A percentile compares a stretch with the other conserved stretches of the same genome.
phyloP scores from a whole-genome alignment of 176 grass and related monocot species.

The Eleusine indica region DNA sequence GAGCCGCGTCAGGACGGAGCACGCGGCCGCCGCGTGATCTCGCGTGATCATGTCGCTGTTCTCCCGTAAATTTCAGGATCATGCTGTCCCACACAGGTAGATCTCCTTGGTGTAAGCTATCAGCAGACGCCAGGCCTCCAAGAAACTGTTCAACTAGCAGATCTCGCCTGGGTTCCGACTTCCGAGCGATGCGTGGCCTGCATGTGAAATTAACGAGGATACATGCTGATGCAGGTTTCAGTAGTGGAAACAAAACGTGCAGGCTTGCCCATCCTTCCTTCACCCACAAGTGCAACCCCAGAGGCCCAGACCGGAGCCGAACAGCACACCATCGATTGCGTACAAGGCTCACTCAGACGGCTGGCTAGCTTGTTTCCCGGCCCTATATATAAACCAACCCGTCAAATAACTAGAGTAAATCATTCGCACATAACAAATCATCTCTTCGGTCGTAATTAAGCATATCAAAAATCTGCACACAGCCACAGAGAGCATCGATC shows the following conservation, averaged over 20 bases:
- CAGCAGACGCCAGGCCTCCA: neutral
- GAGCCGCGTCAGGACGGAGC: conserved; percentile 24
- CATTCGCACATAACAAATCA: neutral
- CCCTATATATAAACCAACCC: conserved; percentile 41
- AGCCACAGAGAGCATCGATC: neutral
- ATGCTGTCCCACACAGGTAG: too few species aligned
- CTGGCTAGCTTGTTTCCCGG: neutral
- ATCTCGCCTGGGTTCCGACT: too few species aligned
- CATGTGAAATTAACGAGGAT: too few species aligned
- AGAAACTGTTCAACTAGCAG: too few species aligned
- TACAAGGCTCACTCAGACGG: conserved; percentile 39
- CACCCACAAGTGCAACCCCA: neutral
- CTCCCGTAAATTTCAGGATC: neutral
- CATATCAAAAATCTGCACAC: neutral
- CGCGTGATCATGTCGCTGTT: neutral
- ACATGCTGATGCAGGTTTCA: neutral
- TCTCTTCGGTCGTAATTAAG: neutral
- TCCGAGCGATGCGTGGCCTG: too few species aligned
- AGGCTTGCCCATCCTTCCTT: conserved; percentile 24
- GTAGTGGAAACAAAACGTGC: conserved; percentile 36
- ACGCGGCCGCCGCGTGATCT: conserved; percentile 35
- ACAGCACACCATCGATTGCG: conserved; percentile 44
- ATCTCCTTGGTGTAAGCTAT: too few species aligned
- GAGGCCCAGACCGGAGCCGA: neutral
- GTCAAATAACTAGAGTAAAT: neutral